phyloP scores from a whole-genome alignment of 176 grass and related monocot species.

The Juncus effusus region DNA sequence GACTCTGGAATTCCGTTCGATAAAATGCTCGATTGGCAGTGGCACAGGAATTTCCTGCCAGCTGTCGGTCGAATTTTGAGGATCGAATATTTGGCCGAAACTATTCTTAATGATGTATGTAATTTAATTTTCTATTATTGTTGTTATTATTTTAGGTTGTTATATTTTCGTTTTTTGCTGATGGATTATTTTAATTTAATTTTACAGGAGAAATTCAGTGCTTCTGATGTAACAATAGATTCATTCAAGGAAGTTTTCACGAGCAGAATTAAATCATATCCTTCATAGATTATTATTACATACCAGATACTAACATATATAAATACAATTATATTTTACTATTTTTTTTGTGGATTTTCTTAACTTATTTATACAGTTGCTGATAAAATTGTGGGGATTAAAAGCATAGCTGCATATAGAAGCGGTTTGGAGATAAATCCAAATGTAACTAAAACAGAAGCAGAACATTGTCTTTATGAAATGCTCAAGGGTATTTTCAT shows the following conservation, averaged over 20 bases:
- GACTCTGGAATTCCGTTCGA: constrained; percentile 80
- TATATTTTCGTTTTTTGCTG: not conserved
- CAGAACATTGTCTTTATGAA: constrained; percentile 71
- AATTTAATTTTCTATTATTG: constrained; percentile 11
- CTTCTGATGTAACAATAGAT: constrained; percentile 71
- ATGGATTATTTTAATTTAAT: constrained; percentile 5
- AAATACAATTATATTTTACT: constrained; percentile 14
- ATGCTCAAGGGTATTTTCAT: constrained; percentile 55
- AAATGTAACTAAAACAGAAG: constrained; percentile 56
- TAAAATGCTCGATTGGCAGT: constrained; percentile 65
- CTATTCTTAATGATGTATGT: constrained; percentile 86
- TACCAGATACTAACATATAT: not conserved
- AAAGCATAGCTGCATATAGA: constrained; percentile 93
- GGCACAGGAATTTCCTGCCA: constrained; percentile 64
- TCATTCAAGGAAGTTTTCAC: constrained; percentile 69
- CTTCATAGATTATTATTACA: constrained; percentile 13
- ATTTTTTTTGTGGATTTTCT: constrained; percentile 34
- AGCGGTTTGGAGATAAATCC: constrained; percentile 84
- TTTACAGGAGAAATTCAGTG: constrained; percentile 60
- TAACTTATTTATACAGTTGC: constrained; percentile 55
- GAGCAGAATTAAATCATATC: constrained; percentile 90
- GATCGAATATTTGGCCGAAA: constrained; percentile 81
- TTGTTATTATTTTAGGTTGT: not conserved
- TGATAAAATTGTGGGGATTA: constrained; percentile 70
- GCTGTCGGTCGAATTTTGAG: constrained; percentile 67